Evolutionary conservation across 352 stramenopile genomes (phyloP), one percentile per base, ranked within the genome.

Genomic region (Pythium folliculosum): DNA sequence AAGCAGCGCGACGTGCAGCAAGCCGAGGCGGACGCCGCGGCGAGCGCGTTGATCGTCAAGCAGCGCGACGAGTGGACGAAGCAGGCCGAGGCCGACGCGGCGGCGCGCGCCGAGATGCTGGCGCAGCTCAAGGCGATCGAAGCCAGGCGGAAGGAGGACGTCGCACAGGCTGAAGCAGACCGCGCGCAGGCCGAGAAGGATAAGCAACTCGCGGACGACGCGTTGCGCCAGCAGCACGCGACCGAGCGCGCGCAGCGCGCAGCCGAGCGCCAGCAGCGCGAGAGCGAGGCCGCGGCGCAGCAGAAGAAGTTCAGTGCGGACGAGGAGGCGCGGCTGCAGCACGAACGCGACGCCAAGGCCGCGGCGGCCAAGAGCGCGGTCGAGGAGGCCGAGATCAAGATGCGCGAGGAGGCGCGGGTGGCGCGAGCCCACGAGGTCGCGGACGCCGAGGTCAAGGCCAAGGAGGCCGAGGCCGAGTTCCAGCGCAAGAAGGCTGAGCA

Each of bases 401-500:
- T 22, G 47, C 21, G 19, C 19, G 47, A 52, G 21, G 47, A 52
- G 17, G 5, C 14, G 3, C 3, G 19, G 5, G 19, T 10, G 47
- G 21, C 6, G 21, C 47, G 21, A 19, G 43, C 12, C 43, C 43
- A 49, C 9, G 47, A 52, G 19, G 19, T 30, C 17, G 19, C 6
- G 47, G 47, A 25, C 3, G 47, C 47, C 7, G 19, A 17, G 5
- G 21, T 52, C 23, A 58, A 58, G 32, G 12, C 9, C 25, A 58
- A 43, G 27, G 51, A 43, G 17, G 51, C 23, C 25, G 27, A 40
- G 16, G 17, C 51, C 23, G 51, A 58, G 51, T 43, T 44, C 23
- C 22, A 58, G n/a, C 51, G 51, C 17, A 58, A 40, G 51, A 22
- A 45, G 27, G 32, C 9, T 5, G 51, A 58, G 51, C 27, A 58